A percentile compares a stretch with the other conserved stretches of the same genome.
phyloP scores from a whole-genome alignment of 2,329 filamentous ascomycete genomes.

The Stagonosporopsis chrysanthemi region DNA sequence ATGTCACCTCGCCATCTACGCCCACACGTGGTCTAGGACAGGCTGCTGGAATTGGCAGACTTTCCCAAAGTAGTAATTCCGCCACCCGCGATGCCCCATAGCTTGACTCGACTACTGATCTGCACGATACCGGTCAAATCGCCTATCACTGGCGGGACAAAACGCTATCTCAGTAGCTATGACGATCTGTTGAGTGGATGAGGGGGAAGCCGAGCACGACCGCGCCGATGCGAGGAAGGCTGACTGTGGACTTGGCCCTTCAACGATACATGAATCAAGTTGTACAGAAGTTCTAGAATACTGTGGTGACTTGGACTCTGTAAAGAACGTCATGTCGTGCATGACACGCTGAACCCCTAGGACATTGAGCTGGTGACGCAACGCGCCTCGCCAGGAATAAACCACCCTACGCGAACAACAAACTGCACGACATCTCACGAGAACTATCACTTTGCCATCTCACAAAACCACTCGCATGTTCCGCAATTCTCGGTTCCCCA shows the following conservation, averaged over 20 bases:
- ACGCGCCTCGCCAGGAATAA: constrained; percentile 5
- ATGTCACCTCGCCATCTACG: background rate
- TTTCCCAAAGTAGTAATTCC: background rate
- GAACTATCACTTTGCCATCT: constrained; percentile 7
- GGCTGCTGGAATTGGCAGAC: background rate
- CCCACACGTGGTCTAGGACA: background rate
- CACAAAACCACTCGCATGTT: constrained; percentile 7
- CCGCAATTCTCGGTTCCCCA: constrained; percentile 16
- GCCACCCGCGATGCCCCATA: background rate
- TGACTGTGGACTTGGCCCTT: constrained; percentile 1
- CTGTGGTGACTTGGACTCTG: background rate
- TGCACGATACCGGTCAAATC: constrained; percentile 3
- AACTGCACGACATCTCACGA: background rate
- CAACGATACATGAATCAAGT: background rate
- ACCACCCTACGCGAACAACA: background rate
- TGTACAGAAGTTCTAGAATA: background rate
- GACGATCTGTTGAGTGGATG: constrained; percentile 2
- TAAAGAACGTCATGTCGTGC: constrained; percentile 2
- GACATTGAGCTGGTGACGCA: constrained; percentile 6
- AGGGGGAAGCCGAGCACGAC: constrained; percentile 1
- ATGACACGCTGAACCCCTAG: background rate
- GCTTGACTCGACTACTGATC: constrained; percentile 8
- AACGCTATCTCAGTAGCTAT: background rate
- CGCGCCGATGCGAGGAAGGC: background rate
- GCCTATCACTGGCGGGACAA: background rate